A percentile compares a stretch with the other conserved stretches of the same genome.
Conservation (phyloP, 2,329 filamentous ascomycete genomes). For the Sclerotinia minor region DNA sequence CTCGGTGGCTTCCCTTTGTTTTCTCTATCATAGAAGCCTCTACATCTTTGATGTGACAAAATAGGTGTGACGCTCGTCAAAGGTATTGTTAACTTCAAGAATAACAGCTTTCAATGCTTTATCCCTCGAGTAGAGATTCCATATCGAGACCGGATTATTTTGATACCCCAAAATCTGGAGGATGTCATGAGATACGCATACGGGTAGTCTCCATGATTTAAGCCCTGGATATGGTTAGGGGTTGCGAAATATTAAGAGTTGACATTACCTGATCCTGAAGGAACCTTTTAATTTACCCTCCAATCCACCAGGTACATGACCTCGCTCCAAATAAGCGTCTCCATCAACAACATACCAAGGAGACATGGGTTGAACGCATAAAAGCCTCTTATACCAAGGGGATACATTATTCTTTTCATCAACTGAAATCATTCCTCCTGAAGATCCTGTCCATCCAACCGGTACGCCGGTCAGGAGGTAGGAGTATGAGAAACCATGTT, state of each 20-base stretch:
- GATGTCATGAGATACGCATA: slow-evolving; percentile 72
- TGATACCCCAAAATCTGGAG: slow-evolving; percentile 67
- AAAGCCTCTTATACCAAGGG: slow-evolving; percentile 39
- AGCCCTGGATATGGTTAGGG: slow-evolving; percentile 47
- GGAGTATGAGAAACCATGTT: slow-evolving; percentile 68
- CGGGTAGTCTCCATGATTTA: slow-evolving; percentile 61
- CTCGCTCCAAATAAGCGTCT: slow-evolving; percentile 61
- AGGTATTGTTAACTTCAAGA: slow-evolving; percentile 75
- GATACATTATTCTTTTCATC: slow-evolving; percentile 36
- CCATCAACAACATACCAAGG: slow-evolving; percentile 59
- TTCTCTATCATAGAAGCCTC: slow-evolving; percentile 29
- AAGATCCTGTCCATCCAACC: slow-evolving; percentile 58
- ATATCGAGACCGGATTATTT: slow-evolving; percentile 77
- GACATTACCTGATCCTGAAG: slow-evolving; percentile 54
- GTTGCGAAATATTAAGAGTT: not conserved
- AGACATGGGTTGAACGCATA: slow-evolving; percentile 37
- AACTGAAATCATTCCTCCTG: slow-evolving; percentile 57
- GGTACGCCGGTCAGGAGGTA: slow-evolving; percentile 70
- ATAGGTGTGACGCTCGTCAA: slow-evolving; percentile 69
- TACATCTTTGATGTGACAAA: slow-evolving; percentile 50
- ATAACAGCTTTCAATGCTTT: slow-evolving; percentile 63
- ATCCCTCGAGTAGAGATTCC: slow-evolving; percentile 68
- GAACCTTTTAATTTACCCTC: slow-evolving; percentile 61
- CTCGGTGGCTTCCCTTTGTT: slow-evolving; percentile 26
- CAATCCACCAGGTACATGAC: slow-evolving; percentile 53